Evolutionary conservation across 2,329 filamentous ascomycete species (phyloP), one percentile per base, ranked within the genome.

Genomic region (Coleophoma crateriformis): DNA sequence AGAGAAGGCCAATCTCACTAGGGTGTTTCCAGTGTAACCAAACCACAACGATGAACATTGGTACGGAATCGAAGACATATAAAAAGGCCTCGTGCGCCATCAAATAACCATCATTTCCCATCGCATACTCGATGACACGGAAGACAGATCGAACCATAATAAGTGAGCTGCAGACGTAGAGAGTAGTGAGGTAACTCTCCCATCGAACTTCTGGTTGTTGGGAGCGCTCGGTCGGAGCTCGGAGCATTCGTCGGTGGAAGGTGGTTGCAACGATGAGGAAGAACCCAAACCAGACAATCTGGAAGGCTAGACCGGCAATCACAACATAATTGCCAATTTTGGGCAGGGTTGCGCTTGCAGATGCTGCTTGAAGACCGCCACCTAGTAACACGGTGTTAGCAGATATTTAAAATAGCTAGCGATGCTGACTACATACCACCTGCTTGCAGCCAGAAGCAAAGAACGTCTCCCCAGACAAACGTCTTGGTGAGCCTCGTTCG

Each of bases 61-160:
- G 63, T 8, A 65, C 53, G 0, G 67, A 63, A 54, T 74, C 71
- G 47, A 73, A 71, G 12, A 67, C 60, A 53, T 72, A 72, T n/a
- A 74, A 47, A 22, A 63, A 70, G 50, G 65, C 65, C 59, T 76
- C 73, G 33, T 69, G 63, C 27, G 55, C 53, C 17, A 73, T 58
- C 22, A 75, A 54, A 47, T 66, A 70, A 1, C 72, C 72, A 13
- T 62, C 52, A 37, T 66, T 61, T 1, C 71, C 71, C 57, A 69
- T 62, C 1, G 58, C 49, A 51, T 70, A 77, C 59, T 76, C 73
- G 15, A 70, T 58, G 12, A 74, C 62, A 17, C 74, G 64, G 44
- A 75, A 71, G 3, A 74, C 52, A 14, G 61, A 69, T 33, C 74
- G 64, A 3, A 74, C 44, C 37, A 76, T 58, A 52, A 76, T 75